Conservation (phyloP, 805 yeast genomes). For the Myxozyma nipponensis region DNA sequence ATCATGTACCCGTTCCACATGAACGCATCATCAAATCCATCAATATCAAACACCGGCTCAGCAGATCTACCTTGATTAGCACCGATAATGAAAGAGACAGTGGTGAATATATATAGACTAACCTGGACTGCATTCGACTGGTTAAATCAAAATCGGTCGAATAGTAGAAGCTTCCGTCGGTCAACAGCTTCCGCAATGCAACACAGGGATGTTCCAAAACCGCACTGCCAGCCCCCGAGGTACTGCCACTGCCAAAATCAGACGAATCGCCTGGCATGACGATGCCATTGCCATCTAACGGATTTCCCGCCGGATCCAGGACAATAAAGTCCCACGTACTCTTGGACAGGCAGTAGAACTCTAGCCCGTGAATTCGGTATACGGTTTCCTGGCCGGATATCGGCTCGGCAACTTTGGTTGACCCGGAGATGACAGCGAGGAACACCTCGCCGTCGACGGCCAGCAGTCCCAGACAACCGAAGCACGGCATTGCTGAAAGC, state of each 20-base stretch:
- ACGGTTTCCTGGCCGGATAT: constrained; percentile 67
- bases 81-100: constrained; percentile 24
- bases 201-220: constrained; percentile 70
- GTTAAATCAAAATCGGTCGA: constrained; percentile 92
- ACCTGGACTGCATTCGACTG: constrained; percentile 62
- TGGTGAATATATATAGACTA: constrained; percentile 38
- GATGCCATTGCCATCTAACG: constrained; percentile 41
- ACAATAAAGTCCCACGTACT: constrained; percentile 77
- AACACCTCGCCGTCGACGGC: constrained; percentile 64
- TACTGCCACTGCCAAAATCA: constrained; percentile 26
- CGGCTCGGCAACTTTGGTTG: constrained; percentile 76
- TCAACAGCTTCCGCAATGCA: constrained; percentile 69
- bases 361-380: constrained; percentile 77
- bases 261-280: constrained; percentile 26
- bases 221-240: constrained; percentile 9
- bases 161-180: constrained; percentile 87
- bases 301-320: constrained; percentile 64
- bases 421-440: constrained; percentile 74
- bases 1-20: constrained; percentile 97
- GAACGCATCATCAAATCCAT: constrained; percentile 70
- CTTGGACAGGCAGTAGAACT: constrained; percentile 70
- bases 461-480: constrained; percentile 71
- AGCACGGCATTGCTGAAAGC: constrained; percentile 43
- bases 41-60: constrained; percentile 29
- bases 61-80: constrained; percentile 4